Conservation (phyloP, 2,329 filamentous ascomycete genomes). For the Trichoderma aggressivum region DNA sequence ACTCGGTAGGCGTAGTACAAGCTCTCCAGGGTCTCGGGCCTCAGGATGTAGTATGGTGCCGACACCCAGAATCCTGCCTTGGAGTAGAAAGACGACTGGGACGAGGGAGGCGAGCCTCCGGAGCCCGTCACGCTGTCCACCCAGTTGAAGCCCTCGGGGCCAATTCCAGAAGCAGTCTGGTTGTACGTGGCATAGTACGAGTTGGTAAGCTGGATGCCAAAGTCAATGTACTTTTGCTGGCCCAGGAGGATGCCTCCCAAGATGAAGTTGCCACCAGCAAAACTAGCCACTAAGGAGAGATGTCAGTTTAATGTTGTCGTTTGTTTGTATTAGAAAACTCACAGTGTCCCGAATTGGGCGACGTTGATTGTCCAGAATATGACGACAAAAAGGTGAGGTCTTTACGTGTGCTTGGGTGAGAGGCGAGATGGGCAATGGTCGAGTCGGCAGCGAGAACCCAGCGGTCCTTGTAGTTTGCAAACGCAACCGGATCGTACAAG, state of each 20-base stretch:
- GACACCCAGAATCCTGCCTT: conserved; percentile 70
- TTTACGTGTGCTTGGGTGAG: conserved; percentile 61
- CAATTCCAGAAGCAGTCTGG: conserved; percentile 66
- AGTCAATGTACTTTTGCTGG: conserved; percentile 64
- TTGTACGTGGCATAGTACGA: conserved; percentile 73
- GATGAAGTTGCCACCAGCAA: conserved; percentile 81
- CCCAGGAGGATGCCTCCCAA: conserved; percentile 71
- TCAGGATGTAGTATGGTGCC: conserved; percentile 59
- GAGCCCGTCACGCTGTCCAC: conserved; percentile 41
- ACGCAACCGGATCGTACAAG: conserved; percentile 67
- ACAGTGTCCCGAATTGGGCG: conserved; percentile 50
- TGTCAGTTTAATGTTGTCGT: neutral
- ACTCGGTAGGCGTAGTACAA: conserved; percentile 84
- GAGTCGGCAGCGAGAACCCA: conserved; percentile 76
- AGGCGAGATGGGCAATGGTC: conserved; percentile 67
- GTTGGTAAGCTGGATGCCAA: conserved; percentile 68
- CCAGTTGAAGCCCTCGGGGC: conserved; percentile 71
- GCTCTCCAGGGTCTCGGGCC: conserved; percentile 79
- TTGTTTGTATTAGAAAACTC: conserved; percentile 24
- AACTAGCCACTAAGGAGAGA: conserved; percentile 62
- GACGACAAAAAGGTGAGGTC: conserved; percentile 70
- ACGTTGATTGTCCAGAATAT: conserved; percentile 47
- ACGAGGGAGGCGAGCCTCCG: conserved; percentile 43
- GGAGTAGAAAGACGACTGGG: conserved; percentile 59
- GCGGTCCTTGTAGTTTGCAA: conserved; percentile 62